phyloP scores from a whole-genome alignment of 768 basidiomycete genomes.

The Cystofilobasidium macerans region DNA sequence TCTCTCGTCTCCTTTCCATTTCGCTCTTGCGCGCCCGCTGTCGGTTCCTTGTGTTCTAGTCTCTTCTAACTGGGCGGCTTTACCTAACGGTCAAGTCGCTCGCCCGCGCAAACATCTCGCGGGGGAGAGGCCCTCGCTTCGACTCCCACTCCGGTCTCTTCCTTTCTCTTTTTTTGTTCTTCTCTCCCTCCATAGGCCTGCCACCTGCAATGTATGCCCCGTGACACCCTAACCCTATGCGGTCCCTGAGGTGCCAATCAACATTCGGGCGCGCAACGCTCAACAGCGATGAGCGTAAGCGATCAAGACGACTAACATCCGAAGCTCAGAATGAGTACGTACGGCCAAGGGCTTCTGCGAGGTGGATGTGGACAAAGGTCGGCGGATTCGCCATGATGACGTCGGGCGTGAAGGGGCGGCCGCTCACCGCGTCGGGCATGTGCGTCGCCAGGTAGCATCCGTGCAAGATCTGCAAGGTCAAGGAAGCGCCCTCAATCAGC shows the following conservation, averaged over 20 bases:
- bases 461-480: conserved; percentile 46
- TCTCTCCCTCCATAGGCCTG: not conserved
- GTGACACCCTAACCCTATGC: conserved; percentile 5
- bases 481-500: conserved; percentile 37
- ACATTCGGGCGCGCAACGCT: no score
- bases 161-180: no score
- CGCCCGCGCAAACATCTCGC: no score
- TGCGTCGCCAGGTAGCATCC: conserved; percentile 52
- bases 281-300: no score
- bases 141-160: no score
- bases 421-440: conserved; percentile 43
- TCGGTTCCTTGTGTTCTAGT: conserved; percentile 3
- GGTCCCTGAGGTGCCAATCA: no score
- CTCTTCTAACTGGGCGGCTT: not conserved
- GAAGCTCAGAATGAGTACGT: conserved; percentile 25
- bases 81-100: no score
- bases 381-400: conserved; percentile 63
- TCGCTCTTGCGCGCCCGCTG: conserved; percentile 1
- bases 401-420: conserved; percentile 49
- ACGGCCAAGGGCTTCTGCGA: conserved; percentile 52
- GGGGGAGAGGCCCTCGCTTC: not conserved
- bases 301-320: conserved; percentile 28
- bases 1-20: not conserved
- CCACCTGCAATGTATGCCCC: not conserved
- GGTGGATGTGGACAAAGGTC: conserved; percentile 55